Conservation (phyloP, 176 grass and related monocot species). For the Cymbopogon citratus region DNA sequence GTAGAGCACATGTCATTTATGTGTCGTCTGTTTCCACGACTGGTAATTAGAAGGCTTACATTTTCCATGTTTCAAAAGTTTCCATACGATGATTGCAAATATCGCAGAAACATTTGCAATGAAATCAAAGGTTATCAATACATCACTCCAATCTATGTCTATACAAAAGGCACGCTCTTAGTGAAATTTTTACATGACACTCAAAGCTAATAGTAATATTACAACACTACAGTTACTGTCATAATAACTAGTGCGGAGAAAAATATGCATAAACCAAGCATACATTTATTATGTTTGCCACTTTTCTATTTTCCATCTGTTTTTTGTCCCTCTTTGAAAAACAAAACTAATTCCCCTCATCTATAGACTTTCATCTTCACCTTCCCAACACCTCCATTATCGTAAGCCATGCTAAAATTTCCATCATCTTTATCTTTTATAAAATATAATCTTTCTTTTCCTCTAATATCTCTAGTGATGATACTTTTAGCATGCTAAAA, state of each 20-base stretch:
- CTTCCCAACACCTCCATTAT: not conserved
- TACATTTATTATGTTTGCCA: not conserved
- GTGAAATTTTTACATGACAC: not conserved
- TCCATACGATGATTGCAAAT: not conserved
- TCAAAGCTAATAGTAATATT: not conserved
- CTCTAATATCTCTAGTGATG: not conserved
- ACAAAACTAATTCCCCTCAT: not conserved
- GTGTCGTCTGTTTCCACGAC: not conserved
- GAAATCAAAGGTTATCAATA: not conserved
- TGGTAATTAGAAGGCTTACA: not conserved
- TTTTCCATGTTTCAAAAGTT: not conserved
- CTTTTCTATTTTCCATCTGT: not conserved
- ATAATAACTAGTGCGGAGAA: too few species aligned
- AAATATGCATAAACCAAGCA: too few species aligned
- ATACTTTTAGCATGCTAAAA: not conserved
- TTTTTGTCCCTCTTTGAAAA: not conserved
- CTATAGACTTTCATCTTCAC: not conserved
- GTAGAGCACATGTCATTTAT: not conserved
- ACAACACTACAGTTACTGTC: not conserved
- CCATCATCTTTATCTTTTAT: not conserved
- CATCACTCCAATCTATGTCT: not conserved
- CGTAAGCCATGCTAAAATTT: not conserved
- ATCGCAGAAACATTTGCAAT: not conserved
- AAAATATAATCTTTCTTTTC: not conserved
- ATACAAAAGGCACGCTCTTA: not conserved